Percentiles rank a stretch among this genome's conserved stretches.
phyloP scores from a whole-genome alignment of 495 filamentous ascomycete species.

The Lepraria neglecta region DNA sequence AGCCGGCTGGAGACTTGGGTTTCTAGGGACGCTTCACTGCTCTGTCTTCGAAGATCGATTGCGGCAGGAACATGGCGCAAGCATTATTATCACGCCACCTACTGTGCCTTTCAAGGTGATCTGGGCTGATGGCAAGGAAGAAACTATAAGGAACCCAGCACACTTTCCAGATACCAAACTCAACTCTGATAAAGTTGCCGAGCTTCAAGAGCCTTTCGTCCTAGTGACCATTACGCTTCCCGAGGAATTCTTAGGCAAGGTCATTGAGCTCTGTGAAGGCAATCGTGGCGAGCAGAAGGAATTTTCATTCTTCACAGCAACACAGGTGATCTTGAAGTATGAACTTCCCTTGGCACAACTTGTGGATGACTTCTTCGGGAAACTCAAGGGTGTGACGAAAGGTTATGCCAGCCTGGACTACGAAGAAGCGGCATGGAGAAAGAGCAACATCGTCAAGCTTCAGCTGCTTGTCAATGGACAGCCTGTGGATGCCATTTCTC shows the following conservation, averaged over 20 bases:
- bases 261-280: constrained; percentile 89
- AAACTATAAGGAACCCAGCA: constrained; percentile 74
- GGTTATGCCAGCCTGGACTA: constrained; percentile 85
- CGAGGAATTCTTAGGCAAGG: constrained; percentile 86
- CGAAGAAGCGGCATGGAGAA: constrained; percentile 84
- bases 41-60: constrained; percentile 98
- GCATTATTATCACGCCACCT: constrained; percentile 94
- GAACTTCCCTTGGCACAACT: constrained; percentile 78
- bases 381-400: constrained; percentile 82
- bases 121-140: constrained; percentile 64
- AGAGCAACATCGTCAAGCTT: constrained; percentile 76
- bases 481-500: constrained; percentile 89
- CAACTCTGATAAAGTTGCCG: constrained; percentile 50
- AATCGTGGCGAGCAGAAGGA: constrained; percentile 82
- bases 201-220: constrained; percentile 81
- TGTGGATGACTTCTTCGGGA: constrained; percentile 96
- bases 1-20: constrained; percentile 88
- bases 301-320: constrained; percentile 85
- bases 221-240: constrained; percentile 81
- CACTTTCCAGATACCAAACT: constrained; percentile 74
- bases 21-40: constrained; percentile 93
- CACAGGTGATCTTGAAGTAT: constrained; percentile 93
- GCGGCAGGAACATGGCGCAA: constrained; percentile 87
- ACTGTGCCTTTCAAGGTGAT: constrained; percentile 85
- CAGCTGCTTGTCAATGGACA: constrained; percentile 89